Evolutionary conservation across 2,329 filamentous ascomycete species (phyloP).

Genomic region (Zasmidium angulare): DNA sequence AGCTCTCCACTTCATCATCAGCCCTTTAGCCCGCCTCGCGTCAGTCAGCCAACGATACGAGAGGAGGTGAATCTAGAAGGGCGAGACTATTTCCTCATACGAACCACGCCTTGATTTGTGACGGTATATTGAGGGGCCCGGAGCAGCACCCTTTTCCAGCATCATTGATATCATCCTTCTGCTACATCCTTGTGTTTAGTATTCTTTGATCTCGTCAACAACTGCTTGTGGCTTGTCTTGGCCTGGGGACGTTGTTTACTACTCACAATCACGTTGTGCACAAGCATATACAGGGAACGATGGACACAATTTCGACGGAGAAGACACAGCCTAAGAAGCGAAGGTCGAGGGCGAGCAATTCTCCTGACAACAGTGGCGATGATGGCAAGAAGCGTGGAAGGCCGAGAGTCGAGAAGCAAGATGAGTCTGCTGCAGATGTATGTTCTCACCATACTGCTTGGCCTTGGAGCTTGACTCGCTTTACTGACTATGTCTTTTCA

Average conservation of each 20-base stretch:
- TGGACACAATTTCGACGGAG: neutral
- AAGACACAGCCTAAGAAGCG: constrained; percentile 9
- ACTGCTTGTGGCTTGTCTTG: neutral
- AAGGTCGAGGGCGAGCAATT: constrained; percentile 14
- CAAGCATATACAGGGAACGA: neutral
- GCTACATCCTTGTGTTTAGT: neutral
- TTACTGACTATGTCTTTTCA: constrained; percentile 14
- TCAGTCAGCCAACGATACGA: too few species aligned
- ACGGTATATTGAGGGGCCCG: neutral
- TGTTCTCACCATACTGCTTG: constrained; percentile 41
- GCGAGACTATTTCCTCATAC: too few species aligned
- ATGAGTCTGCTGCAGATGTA: constrained; percentile 76
- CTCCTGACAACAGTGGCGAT: constrained; percentile 24
- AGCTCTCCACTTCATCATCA: too few species aligned
- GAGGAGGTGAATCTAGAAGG: too few species aligned
- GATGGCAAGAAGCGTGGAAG: constrained; percentile 63
- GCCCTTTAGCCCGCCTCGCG: too few species aligned
- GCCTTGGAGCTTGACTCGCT: neutral
- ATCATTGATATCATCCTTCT: neutral
- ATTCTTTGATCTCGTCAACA: neutral
- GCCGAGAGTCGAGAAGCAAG: constrained; percentile 72
- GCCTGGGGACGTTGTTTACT: neutral
- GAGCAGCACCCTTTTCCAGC: neutral
- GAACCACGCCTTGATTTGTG: neutral
- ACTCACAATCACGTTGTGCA: neutral